Percentiles rank a stretch among this genome's conserved stretches.
Conservation (phyloP, 2,329 filamentous ascomycete species). For the Furcasterigmium furcatum region DNA sequence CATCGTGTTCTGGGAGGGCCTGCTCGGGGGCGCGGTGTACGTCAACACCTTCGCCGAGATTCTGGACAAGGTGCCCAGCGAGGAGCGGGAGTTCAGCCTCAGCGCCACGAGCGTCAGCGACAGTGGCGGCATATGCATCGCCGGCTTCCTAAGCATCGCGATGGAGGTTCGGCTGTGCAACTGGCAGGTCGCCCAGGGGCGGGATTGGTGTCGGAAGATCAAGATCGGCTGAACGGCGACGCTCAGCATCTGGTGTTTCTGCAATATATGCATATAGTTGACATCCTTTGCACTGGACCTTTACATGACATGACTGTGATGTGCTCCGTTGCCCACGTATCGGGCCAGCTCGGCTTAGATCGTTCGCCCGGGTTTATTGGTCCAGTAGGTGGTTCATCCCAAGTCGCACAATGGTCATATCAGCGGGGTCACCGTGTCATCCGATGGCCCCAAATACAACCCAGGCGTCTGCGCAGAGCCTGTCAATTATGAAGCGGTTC, state of each 20-base stretch:
- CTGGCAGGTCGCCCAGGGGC: conserved; percentile 79
- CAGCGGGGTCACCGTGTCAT: too few relatives aligned
- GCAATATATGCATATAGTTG: background rate
- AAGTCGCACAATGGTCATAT: background rate
- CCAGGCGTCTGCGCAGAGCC: too few relatives aligned
- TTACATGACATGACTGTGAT: background rate
- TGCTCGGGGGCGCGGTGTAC: conserved; percentile 88
- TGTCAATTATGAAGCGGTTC: too few relatives aligned
- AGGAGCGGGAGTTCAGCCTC: conserved; percentile 87
- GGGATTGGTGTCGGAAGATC: conserved; percentile 67
- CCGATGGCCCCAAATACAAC: too few relatives aligned
- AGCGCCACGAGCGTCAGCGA: conserved; percentile 90
- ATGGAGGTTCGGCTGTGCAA: conserved; percentile 80
- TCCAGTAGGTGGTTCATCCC: background rate
- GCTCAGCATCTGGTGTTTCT: background rate
- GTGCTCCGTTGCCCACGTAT: too few relatives aligned
- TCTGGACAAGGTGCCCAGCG: conserved; percentile 71
- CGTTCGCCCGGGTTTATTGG: too few relatives aligned
- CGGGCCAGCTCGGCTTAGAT: too few relatives aligned
- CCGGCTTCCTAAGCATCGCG: conserved; percentile 77
- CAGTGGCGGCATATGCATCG: conserved; percentile 84
- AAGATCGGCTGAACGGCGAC: conserved; percentile 27
- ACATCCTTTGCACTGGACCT: background rate
- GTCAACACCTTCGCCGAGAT: conserved; percentile 97
- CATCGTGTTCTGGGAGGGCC: conserved; percentile 89